Conservation (phyloP, 208 protist genomes). For the Lotmaria passim region DNA sequence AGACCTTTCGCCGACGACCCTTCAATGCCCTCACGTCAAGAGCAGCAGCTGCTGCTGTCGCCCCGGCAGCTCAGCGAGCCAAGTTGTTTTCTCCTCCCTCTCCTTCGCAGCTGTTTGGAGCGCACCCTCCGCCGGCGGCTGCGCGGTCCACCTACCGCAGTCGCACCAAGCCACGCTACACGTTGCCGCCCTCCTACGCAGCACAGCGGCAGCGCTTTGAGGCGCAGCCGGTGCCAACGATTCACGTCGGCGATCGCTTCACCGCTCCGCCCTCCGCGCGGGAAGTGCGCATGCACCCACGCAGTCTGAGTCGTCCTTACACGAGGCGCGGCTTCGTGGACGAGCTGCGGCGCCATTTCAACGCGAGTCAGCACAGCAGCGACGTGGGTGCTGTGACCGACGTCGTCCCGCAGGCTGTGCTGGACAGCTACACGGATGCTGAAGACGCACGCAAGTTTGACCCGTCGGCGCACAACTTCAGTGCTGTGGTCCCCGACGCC, state of each 20-base stretch:
- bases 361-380: no score
- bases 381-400: slow-evolving; percentile 1
- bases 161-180: slow-evolving; percentile 32
- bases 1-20: no score
- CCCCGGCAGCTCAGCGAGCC: no score
- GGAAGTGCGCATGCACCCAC: slow-evolving; percentile 5
- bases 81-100: no score
- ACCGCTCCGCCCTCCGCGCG: background rate
- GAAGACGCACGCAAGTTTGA: background rate
- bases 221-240: slow-evolving; percentile 6
- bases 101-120: no score
- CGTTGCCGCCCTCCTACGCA: slow-evolving; percentile 29
- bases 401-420: slow-evolving; percentile 9
- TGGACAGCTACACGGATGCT: slow-evolving; percentile 16
- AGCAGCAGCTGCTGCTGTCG: background rate
- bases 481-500: slow-evolving; percentile 25
- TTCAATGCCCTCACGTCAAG: no score
- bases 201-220: background rate
- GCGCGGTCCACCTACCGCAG: slow-evolving; percentile 2
- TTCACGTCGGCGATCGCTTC: slow-evolving; percentile 13
- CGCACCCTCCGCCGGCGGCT: background rate
- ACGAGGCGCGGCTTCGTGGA: slow-evolving; percentile 15
- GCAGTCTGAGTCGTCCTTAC: background rate
- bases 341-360: slow-evolving; percentile 16
- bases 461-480: slow-evolving; percentile 32